These are phyloP conservation scores for Arthrobotrys megalospora DNA, from an alignment of 2,329 filamentous ascomycete species.

Conservation along the genomic window DNA sequence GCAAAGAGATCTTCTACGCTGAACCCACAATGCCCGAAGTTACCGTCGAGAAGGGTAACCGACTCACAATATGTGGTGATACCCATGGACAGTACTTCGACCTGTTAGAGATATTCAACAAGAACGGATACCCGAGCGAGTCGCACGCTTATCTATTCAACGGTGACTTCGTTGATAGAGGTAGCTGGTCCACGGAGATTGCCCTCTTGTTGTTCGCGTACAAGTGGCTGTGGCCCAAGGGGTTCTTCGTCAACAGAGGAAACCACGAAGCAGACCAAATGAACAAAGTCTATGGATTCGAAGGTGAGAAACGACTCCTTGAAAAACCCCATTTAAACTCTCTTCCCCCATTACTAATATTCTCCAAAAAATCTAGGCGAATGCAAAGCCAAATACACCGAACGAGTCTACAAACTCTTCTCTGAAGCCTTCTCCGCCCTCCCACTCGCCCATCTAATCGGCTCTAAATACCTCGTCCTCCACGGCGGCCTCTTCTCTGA, in stretches of 20 bases:
- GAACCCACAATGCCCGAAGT: conserved; percentile 98
- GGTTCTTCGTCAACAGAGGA: conserved; percentile 95
- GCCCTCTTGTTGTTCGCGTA: conserved; percentile 93
- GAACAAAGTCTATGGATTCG: conserved; percentile 98
- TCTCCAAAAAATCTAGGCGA: conserved; percentile 74
- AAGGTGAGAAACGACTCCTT: conserved; percentile 67
- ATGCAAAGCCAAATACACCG: conserved; percentile 98
- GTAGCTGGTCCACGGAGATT: conserved; percentile 98
- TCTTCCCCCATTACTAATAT: not conserved
- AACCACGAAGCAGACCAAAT: conserved; percentile 99
- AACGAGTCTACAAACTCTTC: conserved; percentile 95
- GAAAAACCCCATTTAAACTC: not conserved
- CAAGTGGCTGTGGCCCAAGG: conserved; percentile 91
- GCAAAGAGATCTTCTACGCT: conserved; percentile 89
- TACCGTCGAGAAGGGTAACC: conserved; percentile 81
- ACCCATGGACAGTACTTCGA: conserved; percentile 99
- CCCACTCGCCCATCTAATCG: conserved; percentile 90
- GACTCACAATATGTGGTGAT: conserved; percentile 95
- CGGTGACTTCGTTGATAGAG: conserved; percentile 97
- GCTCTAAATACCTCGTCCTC: conserved; percentile 89
- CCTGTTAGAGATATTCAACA: conserved; percentile 92
- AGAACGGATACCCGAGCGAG: conserved; percentile 87
- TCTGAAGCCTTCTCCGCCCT: conserved; percentile 97
- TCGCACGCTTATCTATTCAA: conserved; percentile 98
- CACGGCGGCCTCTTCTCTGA: conserved; percentile 97